Evolutionary conservation across 1,284 basidiomycete genomes (phyloP).

Genomic region (Mycosarcoma maydis): DNA sequence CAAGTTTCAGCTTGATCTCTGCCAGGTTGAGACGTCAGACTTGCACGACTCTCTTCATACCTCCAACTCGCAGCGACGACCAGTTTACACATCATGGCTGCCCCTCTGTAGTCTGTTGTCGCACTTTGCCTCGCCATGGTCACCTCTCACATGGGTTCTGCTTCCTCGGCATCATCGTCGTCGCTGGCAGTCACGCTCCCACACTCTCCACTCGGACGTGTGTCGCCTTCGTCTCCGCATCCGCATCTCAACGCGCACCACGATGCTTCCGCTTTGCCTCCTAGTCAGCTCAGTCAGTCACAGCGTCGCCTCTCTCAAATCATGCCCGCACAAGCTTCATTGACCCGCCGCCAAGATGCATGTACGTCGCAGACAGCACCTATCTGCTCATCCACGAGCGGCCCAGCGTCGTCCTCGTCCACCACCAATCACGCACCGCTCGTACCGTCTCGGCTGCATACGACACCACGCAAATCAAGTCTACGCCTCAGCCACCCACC

Average conservation of each 20-base stretch:
- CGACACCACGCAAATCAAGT: conserved; percentile 14
- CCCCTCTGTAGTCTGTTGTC: background rate
- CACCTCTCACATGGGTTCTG: no score
- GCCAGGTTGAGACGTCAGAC: no score
- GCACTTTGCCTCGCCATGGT: no score
- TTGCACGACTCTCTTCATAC: no score
- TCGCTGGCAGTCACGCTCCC: conserved; percentile 3
- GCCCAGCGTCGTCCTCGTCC: background rate
- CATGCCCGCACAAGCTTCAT: conserved; percentile 12
- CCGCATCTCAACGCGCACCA: conserved; percentile 5
- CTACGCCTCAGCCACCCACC: conserved; percentile 33
- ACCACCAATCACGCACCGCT: background rate
- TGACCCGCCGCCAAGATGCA: background rate
- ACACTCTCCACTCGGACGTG: background rate
- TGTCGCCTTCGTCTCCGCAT: conserved; percentile 10
- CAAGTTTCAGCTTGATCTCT: no score
- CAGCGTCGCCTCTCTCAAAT: conserved; percentile 25
- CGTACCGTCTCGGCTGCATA: background rate
- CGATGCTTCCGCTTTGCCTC: background rate
- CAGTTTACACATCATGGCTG: background rate
- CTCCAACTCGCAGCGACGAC: no score
- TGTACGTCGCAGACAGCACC: background rate
- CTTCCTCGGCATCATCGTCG: conserved; percentile 3
- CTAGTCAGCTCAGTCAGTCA: conserved; percentile 7
- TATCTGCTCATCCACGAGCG: background rate